phyloP scores from a whole-genome alignment of 2,329 filamentous ascomycete genomes.

The Botrytis sinoallii region DNA sequence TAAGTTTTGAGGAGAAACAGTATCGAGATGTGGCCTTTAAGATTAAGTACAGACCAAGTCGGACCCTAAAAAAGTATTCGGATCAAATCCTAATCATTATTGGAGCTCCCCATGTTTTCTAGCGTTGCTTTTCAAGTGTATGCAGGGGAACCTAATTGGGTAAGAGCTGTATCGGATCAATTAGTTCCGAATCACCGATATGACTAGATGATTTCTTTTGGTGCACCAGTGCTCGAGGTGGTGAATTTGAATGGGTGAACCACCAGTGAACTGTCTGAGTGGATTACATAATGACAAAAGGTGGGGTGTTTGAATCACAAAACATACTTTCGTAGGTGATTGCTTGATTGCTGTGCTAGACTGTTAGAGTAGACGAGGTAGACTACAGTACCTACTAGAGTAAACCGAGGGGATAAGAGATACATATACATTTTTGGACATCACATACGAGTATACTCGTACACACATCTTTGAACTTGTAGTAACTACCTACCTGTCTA shows the following conservation, averaged over 20 bases:
- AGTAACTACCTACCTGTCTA: background rate
- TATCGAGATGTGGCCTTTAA: constrained; percentile 15
- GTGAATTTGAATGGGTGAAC: background rate
- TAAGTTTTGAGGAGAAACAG: background rate
- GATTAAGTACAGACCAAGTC: background rate
- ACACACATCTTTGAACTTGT: background rate
- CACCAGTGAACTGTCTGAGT: background rate
- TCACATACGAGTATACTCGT: background rate
- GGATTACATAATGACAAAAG: background rate
- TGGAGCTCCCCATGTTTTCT: constrained; percentile 13
- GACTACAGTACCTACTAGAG: background rate
- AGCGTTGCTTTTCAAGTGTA: background rate
- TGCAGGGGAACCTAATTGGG: background rate
- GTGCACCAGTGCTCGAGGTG: background rate
- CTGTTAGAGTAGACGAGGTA: background rate
- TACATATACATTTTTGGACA: background rate
- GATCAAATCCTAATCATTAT: constrained; percentile 6
- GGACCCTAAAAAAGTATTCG: background rate
- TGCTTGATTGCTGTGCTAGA: background rate
- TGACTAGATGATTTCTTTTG: background rate
- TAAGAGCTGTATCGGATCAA: background rate
- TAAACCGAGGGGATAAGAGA: background rate
- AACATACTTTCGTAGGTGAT: background rate
- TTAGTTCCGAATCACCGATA: background rate
- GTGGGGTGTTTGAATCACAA: background rate